Conservation (phyloP, 768 basidiomycete genomes). For the Tricholoma terreum region DNA sequence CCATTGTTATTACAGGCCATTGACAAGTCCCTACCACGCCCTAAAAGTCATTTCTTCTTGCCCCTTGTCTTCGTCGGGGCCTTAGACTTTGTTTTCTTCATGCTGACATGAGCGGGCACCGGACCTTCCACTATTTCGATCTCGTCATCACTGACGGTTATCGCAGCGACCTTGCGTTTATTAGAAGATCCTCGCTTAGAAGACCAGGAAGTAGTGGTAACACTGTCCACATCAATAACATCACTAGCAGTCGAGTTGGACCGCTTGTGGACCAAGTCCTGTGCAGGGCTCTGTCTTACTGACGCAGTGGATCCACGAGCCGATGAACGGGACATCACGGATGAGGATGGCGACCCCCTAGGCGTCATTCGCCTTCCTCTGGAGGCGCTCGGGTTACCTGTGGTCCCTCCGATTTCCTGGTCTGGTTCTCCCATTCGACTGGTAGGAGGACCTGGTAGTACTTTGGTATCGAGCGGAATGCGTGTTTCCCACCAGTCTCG, state of each 20-base stretch:
- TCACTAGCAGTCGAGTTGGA: conserved; percentile 46
- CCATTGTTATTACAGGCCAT: neutral
- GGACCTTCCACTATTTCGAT: conserved; percentile 52
- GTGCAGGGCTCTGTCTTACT: conserved; percentile 50
- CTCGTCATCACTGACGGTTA: conserved; percentile 50
- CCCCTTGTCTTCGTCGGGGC: conserved; percentile 36
- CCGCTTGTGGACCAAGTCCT: conserved; percentile 34
- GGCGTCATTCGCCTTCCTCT: conserved; percentile 25
- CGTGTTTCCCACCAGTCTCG: conserved; percentile 80
- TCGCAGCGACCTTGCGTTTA: conserved; percentile 50
- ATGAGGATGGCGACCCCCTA: conserved; percentile 42
- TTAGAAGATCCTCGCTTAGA: conserved; percentile 22
- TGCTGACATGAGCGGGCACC: conserved; percentile 17
- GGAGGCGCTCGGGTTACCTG: conserved; percentile 9
- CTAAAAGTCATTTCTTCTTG: conserved; percentile 36
- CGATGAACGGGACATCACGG: conserved; percentile 40
- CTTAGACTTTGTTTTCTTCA: conserved; percentile 35
- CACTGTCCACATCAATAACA: conserved; percentile 39
- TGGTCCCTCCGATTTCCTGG: conserved; percentile 16
- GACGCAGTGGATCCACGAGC: conserved; percentile 52
- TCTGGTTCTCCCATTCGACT: conserved; percentile 19
- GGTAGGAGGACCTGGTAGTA: conserved; percentile 14
- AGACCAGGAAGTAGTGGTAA: conserved; percentile 20
- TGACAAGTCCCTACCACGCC: neutral
- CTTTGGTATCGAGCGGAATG: conserved; percentile 37